Base-by-base conservation (phyloP, 2,329 filamentous ascomycete genomes). In the Metarhizium anisopliae region DNA sequence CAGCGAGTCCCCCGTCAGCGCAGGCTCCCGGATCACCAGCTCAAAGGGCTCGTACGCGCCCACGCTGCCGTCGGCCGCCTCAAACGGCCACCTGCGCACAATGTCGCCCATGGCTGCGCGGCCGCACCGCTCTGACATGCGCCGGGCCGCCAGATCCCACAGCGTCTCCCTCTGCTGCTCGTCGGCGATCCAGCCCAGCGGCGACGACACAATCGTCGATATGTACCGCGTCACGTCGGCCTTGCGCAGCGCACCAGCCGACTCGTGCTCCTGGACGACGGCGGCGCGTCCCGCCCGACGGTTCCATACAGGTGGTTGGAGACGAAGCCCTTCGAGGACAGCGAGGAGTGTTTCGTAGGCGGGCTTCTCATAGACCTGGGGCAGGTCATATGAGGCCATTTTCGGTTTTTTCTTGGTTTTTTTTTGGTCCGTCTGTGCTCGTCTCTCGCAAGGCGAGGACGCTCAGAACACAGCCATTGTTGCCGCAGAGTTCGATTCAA, bases 51-150 rank as follows among this genome's bases (percentile, higher is more conserved):
- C 69, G 30, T 68, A 64, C 3, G 63, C 32, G 32, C 32, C 57
- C 11, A 58, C 50, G 16, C 55, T 61, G 49, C 61, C 65, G 7
- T 60, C 63, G 29, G 43, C 47, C 29, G 40, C 56, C 16, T 59
- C 64, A 59, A 83, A 80, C 2, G 78, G 78, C 81, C 81, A 84
- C 5, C 69, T 68, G 36, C 81, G 73, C 4, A 73, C 76, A 35
- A 84, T 77, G 56, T 82, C 79, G 14, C 80, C 79, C 79, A 84
- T 82, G 14, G 76, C 78, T 61, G 69, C 66, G 54, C 94, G 81
- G 1, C 94, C 94, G 59, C 91, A 95, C 16, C 93, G 81, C 70
- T 96, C 92, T 47, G 89, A 86, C 59, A 97, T 80, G 51, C 93
- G 80, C 58, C 81, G 80, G 62, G 90, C 91, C 2, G 93, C 91